Percentiles rank a stretch among this genome's conserved stretches.
These are phyloP conservation scores for Fusarium secorum DNA, from an alignment of 2,329 filamentous ascomycete genomes.

Conservation along the genomic window DNA sequence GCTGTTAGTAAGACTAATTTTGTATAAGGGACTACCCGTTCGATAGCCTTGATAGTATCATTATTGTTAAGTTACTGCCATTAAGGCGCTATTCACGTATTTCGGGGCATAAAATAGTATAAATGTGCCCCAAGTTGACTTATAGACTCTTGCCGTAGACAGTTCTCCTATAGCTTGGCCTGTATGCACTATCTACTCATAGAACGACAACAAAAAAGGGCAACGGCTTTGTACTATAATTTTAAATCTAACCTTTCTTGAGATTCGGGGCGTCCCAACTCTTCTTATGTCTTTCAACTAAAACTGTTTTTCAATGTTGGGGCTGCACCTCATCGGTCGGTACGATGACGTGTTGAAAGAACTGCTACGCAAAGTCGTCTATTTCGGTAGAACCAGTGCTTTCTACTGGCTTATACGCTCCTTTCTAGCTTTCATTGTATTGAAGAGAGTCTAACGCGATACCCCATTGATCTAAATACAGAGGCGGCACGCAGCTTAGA, in stretches of 20 bases:
- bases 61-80: too few species aligned
- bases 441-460: not conserved
- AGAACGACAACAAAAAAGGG: not conserved
- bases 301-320: not conserved
- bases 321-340: not conserved
- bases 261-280: not conserved
- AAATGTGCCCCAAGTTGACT: not conserved
- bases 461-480: not conserved
- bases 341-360: not conserved
- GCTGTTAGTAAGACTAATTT: not conserved
- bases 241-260: too few species aligned
- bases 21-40: not conserved
- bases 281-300: not conserved
- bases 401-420: not conserved
- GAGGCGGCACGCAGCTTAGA: not conserved
- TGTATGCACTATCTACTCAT: not conserved
- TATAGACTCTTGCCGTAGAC: not conserved
- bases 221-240: not conserved
- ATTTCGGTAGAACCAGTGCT: not conserved
- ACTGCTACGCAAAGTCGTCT: not conserved
- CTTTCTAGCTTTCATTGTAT: not conserved
- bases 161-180: not conserved
- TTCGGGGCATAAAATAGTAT: not conserved
- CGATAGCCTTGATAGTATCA: not conserved
- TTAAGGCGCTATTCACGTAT: too few species aligned